Conservation (phyloP, 495 filamentous ascomycete genomes). For the Neurospora hispaniola region DNA sequence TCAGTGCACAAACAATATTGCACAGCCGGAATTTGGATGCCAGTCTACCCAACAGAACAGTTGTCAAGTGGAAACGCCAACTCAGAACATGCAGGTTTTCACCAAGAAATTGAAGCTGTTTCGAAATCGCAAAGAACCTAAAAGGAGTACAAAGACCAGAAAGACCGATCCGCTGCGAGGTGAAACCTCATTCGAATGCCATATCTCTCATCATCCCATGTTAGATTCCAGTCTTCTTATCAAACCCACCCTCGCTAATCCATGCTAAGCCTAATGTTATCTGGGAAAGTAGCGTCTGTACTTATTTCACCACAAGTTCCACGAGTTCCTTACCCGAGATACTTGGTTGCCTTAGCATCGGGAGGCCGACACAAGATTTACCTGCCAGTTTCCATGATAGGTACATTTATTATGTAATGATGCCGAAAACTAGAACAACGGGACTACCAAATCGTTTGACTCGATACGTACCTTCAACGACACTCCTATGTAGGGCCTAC, state of each 20-base stretch:
- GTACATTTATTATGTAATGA: background rate
- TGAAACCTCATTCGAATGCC: background rate
- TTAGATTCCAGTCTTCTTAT: background rate
- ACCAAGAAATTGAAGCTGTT: background rate
- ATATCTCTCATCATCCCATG: background rate
- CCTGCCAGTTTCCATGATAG: background rate
- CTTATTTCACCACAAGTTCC: background rate
- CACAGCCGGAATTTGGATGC: background rate
- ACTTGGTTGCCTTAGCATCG: background rate
- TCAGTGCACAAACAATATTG: background rate
- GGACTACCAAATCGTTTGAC: background rate
- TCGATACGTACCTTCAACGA: background rate
- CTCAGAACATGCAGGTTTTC: no score
- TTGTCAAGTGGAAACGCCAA: background rate
- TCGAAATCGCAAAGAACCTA: background rate
- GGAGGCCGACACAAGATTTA: background rate
- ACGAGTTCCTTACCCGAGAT: background rate
- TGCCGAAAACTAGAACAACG: background rate
- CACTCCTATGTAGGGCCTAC: background rate
- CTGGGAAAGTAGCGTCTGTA: background rate
- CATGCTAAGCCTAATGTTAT: background rate
- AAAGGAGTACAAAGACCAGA: background rate
- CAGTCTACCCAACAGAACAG: background rate
- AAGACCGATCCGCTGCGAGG: background rate
- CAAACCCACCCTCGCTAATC: background rate